phyloP scores from a whole-genome alignment of 306 rosid species.

The Pterocarpus macrocarpus region DNA sequence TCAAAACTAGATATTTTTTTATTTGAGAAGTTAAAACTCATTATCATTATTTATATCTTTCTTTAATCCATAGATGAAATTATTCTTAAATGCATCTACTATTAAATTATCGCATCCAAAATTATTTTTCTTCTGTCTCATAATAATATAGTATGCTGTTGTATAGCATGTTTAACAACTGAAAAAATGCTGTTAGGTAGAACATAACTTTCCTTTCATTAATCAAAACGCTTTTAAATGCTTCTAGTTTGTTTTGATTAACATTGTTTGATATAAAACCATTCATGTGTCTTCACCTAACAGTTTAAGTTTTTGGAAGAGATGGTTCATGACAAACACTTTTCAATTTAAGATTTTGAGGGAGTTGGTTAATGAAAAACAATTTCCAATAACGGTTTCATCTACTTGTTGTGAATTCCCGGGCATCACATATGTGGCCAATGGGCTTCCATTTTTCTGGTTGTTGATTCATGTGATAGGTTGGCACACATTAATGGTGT shows the following conservation, averaged over 20 bases:
- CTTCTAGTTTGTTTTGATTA: conserved; percentile 27
- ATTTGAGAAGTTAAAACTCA: too few species aligned
- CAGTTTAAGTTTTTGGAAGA: background rate
- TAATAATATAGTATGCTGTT: background rate
- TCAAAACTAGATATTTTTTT: too few species aligned
- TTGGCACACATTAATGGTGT: conserved; percentile 38
- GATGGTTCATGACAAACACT: background rate
- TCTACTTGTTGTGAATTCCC: background rate
- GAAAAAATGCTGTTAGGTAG: conserved; percentile 9
- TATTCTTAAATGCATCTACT: conserved; percentile 19
- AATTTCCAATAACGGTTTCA: conserved; percentile 2
- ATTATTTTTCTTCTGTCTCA: background rate
- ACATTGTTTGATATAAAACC: background rate
- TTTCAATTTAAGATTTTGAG: background rate
- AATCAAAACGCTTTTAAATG: background rate
- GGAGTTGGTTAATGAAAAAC: background rate
- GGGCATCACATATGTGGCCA: conserved; percentile 23
- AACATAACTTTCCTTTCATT: conserved; percentile 19
- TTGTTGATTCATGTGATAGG: conserved; percentile 5
- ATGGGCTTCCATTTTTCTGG: conserved; percentile 15
- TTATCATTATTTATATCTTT: background rate
- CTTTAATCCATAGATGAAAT: conserved; percentile 20
- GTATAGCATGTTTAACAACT: conserved; percentile 33
- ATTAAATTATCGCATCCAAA: conserved; percentile 24
- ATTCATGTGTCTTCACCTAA: background rate